Percentiles rank a stretch among this genome's conserved stretches.
Evolutionary conservation across 139 green algal genomes (phyloP).

Genomic region (Edaphochlamys debaryana): DNA sequence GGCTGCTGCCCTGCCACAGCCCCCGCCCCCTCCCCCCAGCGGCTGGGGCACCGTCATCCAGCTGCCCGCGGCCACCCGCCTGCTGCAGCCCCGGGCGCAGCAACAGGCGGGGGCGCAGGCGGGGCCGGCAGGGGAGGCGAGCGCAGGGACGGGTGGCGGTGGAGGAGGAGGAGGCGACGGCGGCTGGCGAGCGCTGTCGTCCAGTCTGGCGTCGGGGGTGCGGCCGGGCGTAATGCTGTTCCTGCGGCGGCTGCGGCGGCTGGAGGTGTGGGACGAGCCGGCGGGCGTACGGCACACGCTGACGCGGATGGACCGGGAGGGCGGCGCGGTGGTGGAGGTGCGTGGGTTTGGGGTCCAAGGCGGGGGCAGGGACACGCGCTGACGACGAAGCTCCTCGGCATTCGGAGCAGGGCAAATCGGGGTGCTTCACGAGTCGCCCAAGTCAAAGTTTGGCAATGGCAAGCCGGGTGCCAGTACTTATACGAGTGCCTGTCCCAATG

Average conservation of each 20-base stretch:
- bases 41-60: conserved; percentile 37
- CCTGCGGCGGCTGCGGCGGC: conserved; percentile 29
- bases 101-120: background rate
- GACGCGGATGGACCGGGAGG: conserved; percentile 1
- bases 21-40: background rate
- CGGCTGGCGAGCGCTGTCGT: background rate
- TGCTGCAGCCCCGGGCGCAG: conserved; percentile 4
- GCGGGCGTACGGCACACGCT: background rate
- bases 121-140: no score
- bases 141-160: background rate
- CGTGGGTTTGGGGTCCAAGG: no score
- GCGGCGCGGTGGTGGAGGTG: conserved; percentile 24
- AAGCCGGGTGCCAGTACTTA: no score
- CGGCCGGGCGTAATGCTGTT: conserved; percentile 39
- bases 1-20: background rate
- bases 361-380: no score
- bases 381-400: no score
- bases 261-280: conserved; percentile 29
- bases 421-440: no score
- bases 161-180: background rate
- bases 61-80: conserved; percentile 24
- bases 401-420: no score
- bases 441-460: no score
- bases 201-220: conserved; percentile 19
- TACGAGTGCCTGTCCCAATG: no score